phyloP scores from a whole-genome alignment of 2,329 filamentous ascomycete species.

The Neurospora crassa region DNA sequence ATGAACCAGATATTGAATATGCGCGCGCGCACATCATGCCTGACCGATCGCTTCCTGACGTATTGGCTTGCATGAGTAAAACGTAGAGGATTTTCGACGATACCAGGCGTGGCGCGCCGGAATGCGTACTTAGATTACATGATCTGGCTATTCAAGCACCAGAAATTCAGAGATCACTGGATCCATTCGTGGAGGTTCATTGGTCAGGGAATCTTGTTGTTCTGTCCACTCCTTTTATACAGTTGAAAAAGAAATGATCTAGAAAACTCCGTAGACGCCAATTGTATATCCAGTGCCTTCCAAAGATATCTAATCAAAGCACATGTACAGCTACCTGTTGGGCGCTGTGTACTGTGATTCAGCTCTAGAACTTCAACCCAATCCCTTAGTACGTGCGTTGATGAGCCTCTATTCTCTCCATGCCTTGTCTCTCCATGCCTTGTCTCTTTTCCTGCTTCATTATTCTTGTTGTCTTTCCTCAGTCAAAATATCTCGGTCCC shows the following conservation, averaged over 20 bases:
- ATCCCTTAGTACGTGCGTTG: neutral
- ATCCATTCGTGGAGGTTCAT: neutral
- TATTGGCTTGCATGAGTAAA: neutral
- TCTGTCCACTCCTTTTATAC: neutral
- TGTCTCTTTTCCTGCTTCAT: neutral
- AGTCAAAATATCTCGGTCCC: neutral
- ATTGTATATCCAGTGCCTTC: neutral
- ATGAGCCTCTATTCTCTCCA: neutral
- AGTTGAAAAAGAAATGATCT: neutral
- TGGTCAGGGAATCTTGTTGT: neutral
- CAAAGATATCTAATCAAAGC: neutral
- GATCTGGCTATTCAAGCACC: neutral
- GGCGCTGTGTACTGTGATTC: neutral
- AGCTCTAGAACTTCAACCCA: neutral
- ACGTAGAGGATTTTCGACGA: neutral
- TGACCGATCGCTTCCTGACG: neutral
- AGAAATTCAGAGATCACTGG: neutral
- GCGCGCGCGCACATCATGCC: neutral
- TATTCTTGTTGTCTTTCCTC: neutral
- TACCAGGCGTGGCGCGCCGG: neutral
- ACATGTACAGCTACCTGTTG: neutral
- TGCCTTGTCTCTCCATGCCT: neutral
- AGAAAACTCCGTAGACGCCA: neutral
- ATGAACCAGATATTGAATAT: neutral
- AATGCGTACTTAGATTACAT: neutral